Base-by-base conservation (phyloP, 176 grass and related monocot species). In the Oryza australiensis region DNA sequence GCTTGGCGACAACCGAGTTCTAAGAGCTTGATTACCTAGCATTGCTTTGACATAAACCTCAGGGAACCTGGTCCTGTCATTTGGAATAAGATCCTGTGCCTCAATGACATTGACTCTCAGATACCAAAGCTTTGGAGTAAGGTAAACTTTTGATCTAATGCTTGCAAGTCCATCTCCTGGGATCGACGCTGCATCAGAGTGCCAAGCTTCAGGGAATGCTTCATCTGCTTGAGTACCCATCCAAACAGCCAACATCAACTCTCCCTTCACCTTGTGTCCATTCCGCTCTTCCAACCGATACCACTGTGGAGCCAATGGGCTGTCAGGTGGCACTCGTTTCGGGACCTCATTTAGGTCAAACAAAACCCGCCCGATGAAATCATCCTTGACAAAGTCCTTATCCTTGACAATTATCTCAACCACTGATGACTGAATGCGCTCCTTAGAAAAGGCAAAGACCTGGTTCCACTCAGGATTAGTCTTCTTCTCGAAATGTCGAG, bases 371-470 rank as follows among this genome's bases (percentile, higher is more conserved):
- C 88, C 88, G 16, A 89, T 78, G 60, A 86, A 89, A 63, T 89
- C 88, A 73, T 89, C 88, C 73, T 89, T 89, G 3, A 89, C 24
- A 72, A 82, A 68, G 72, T 89, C 88, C 78, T 89, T 89, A 43
- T 89, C 88, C 73, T 89, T 89, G 18, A 89, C 88, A 27, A 62
- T 35, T 37, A 89, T 84, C 65, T 89, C 88, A 32, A 89, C 72
- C 45, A 75, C 12, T 27, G 88, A 89, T 64, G 88, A 80, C 51
- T 89, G 88, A 24, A 89, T 89, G 27, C 88, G 66, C 63, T 89
- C 88, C 82, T 89, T 89, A 23, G 88, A 82, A 53, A 89, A 89
- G n/a, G 88, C 83, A 83, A 90, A 90, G n/a, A 90, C 88, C 77
- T 90, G 88, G 68, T 90, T 90, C 88, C 88, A 90, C 80, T 90